Base-by-base conservation (phyloP, 2,329 filamentous ascomycete species). In the Sporothrix schenckii region DNA sequence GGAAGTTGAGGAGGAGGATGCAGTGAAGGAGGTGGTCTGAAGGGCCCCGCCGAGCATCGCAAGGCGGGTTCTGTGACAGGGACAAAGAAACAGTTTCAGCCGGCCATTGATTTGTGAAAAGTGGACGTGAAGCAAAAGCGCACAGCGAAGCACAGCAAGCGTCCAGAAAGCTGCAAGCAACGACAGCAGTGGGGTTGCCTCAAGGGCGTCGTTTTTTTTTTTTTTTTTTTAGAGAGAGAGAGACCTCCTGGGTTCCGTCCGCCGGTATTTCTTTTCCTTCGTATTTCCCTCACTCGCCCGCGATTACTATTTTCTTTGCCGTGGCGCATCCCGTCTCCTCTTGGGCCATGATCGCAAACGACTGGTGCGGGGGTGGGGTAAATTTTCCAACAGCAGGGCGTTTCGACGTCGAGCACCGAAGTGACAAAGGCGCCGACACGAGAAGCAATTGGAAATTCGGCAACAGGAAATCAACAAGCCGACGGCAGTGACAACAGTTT, bases 41-140 rank as follows among this genome's bases (percentile, higher is more conserved):
- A 80, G 84, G 83, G 84, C 83, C 81, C 85, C 87, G 82, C 89
- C 89, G 82, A 91, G 86, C 84, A 87, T 89, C 81, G 89, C 89
- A 78, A 92, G 87, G 83, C 90, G 91, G 82, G 89, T 89, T 85
- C 90, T 92, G 84, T 77, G 69, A 66, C 54, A 16, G 21, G 41
- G n/a, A 66, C 39, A 44, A 52, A 66, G 14, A 53, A 47, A 65
- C 41, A n/a, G 49, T 56, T 69, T 69, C 47, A 69, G 49, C 49
- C 52, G 66, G 70, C 68, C 58, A 66, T 66, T 61, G 47, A 19
- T 24, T 68, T 24, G 53, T 39, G 54, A 44, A 16, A 63, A 63
- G n/a, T 16, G 39, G 21, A 47, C 16, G 21, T 19, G 30, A 63
- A 47, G 47, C 14, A 56, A 21, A 53, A 34, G 49, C 11, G n/a